These are phyloP conservation scores for Chaetoscypha palmicola DNA, from an alignment of 2,329 filamentous ascomycete species.

Conservation along the genomic window DNA sequence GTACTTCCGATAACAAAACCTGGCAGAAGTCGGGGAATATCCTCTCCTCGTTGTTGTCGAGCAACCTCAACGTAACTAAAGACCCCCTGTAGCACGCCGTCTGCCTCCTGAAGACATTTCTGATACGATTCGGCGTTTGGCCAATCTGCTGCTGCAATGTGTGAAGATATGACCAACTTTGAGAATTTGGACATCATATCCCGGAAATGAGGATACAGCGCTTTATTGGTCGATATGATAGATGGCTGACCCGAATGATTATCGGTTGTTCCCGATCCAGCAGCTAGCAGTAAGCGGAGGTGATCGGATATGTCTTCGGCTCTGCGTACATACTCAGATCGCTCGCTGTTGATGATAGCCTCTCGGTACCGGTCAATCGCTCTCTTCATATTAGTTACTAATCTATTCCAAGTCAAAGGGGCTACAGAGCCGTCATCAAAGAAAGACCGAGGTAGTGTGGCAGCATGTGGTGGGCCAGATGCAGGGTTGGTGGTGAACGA, in stretches of 20 bases:
- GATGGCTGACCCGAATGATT: conserved; percentile 98
- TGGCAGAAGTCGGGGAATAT: conserved; percentile 85
- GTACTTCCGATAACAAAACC: conserved; percentile 86
- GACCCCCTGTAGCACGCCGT: conserved; percentile 87
- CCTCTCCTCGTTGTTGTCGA: conserved; percentile 84
- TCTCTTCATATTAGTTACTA: conserved; percentile 88
- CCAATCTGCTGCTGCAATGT: conserved; percentile 95
- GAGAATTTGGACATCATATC: conserved; percentile 99
- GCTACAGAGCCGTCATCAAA: conserved; percentile 81
- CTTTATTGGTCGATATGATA: conserved; percentile 98
- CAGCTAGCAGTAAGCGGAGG: conserved; percentile 83
- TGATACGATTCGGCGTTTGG: conserved; percentile 88
- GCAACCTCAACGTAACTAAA: conserved; percentile 96
- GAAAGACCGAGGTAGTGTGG: conserved; percentile 69
- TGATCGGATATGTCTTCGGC: conserved; percentile 99
- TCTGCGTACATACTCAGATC: conserved; percentile 83
- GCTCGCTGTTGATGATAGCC: conserved; percentile 73
- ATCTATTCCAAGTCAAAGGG: conserved; percentile 78
- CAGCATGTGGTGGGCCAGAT: conserved; percentile 30
- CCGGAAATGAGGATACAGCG: conserved; percentile 90
- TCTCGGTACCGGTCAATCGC: conserved; percentile 87
- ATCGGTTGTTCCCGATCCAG: conserved; percentile 93
- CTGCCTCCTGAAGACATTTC: conserved; percentile 95
- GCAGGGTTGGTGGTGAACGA: conserved; percentile 52
- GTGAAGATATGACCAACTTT: conserved; percentile 95